Evolutionary conservation across 1,284 basidiomycete species (phyloP).

Genomic region (Trichosporon sp.): DNA sequence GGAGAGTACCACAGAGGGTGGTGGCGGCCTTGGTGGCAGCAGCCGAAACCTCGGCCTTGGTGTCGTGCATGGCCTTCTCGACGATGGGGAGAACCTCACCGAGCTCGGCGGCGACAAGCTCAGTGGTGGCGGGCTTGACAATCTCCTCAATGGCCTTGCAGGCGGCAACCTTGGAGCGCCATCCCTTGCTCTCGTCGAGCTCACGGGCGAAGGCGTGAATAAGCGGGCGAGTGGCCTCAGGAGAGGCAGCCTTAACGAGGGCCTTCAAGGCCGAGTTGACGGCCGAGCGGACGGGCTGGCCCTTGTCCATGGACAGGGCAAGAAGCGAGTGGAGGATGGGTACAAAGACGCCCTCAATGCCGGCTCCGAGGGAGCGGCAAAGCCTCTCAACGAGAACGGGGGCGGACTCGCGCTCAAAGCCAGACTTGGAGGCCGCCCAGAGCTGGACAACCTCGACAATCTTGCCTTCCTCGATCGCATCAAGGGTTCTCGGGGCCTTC

Average conservation of each 20-base stretch:
- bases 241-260: conserved; percentile 80
- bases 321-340: conserved; percentile 76
- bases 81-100: conserved; percentile 82
- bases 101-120: conserved; percentile 82
- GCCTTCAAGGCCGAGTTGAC: conserved; percentile 81
- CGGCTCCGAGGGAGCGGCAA: conserved; percentile 70
- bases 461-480: conserved; percentile 47
- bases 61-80: conserved; percentile 93
- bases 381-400: conserved; percentile 82
- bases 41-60: conserved; percentile 88
- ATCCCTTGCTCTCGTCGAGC: conserved; percentile 78
- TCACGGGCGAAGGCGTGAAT: conserved; percentile 73
- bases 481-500: conserved; percentile 47
- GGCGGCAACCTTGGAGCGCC: conserved; percentile 93
- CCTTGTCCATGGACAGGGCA: conserved; percentile 91
- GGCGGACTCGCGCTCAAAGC: conserved; percentile 88
- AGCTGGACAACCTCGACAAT: conserved; percentile 67
- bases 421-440: conserved; percentile 83
- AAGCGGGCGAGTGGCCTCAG: conserved; percentile 76
- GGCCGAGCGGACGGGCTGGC: conserved; percentile 83
- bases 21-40: conserved; percentile 93
- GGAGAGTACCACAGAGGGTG: conserved; percentile 84
- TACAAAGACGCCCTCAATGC: conserved; percentile 79
- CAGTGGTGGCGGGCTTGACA: conserved; percentile 68
- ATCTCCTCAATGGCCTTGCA: conserved; percentile 81